Evolutionary conservation across 306 rosid species (phyloP).

Genomic region (Arachis stenosperma): DNA sequence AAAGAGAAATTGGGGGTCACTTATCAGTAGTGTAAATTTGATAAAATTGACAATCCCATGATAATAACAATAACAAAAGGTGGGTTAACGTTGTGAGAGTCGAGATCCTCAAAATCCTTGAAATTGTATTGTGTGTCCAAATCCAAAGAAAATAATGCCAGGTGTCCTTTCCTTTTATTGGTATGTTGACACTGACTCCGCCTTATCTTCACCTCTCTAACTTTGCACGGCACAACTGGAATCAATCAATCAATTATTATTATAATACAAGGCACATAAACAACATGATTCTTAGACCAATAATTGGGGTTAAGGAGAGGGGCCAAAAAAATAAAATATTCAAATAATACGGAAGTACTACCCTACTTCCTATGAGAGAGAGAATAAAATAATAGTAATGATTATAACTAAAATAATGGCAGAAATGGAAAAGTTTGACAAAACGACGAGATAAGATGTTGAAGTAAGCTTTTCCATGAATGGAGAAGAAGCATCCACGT

Average conservation of each 20-base stretch:
- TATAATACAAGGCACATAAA: constrained; percentile 33
- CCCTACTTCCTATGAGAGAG: constrained; percentile 23
- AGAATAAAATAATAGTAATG: constrained; percentile 39
- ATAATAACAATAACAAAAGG: neutral
- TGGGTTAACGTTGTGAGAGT: neutral
- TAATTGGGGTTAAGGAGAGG: constrained; percentile 41
- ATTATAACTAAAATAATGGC: constrained; percentile 34
- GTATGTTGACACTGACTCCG: constrained; percentile 33
- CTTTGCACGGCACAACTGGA: constrained; percentile 36
- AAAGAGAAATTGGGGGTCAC: neutral
- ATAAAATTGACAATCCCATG: neutral
- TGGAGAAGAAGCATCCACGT: constrained; percentile 81
- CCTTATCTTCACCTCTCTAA: constrained; percentile 38
- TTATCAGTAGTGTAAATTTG: neutral
- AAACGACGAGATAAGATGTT: constrained; percentile 38
- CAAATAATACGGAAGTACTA: constrained; percentile 30
- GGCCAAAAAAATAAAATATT: neutral
- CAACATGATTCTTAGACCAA: constrained; percentile 47
- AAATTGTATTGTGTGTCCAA: neutral
- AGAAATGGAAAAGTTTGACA: constrained; percentile 40
- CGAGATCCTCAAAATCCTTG: constrained; percentile 1
- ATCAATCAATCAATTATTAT: constrained; percentile 17
- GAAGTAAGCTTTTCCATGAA: constrained; percentile 45
- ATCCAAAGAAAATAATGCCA: constrained; percentile 17
- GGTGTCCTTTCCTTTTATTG: constrained; percentile 36